Evolutionary conservation across 768 basidiomycete species (phyloP), one percentile per base, ranked within the genome.

Genomic region (Arthromyces matolae): DNA sequence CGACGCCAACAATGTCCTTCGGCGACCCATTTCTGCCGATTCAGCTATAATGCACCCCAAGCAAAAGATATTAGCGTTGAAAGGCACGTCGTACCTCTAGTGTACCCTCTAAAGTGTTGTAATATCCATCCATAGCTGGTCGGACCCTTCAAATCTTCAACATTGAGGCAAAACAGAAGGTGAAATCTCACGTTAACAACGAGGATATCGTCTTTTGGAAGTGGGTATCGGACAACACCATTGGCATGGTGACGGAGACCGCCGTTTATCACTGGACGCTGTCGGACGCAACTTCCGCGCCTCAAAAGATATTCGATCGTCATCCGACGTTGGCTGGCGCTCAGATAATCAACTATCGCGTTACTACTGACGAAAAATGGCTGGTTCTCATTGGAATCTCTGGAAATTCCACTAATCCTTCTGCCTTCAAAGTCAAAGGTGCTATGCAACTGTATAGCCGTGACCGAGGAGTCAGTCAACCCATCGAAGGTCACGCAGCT

Each of bases 121-220:
- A 50, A 51, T 45, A 28, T 49, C 25, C 36, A n/a, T 42, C 20
- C 38, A 22, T 63, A 98, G 96, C 96, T 54, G 84, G 78, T 50
- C 89, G 93, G 36, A 96, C 94, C 53, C 79, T 99, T 22, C 96
- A 99, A 68, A 83, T 98, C 52, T 99, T 98, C 76, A 95, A 98
- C 68, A 91, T 99, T 56, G 94, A 95, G 57, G 87, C 89, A 8
- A 98, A 98, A 75, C 86, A 89, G 64, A 98, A 98, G 75, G 90
- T 99, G 68, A 95, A 95, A 63, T 90, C 94, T 22, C 93, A 98
- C 64, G 74, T 84, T 51, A 96, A 85, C 74, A 87, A 82, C 63
- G 93, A 97, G 63, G 95, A 99, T 63, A 78, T 96, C 43, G 84
- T 92, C 20, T 99, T 96, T 71, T 99, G 96, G 96, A 97, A 96